Evolutionary conservation across 148 eudicot genomes (phyloP).

Genomic region (Rhododendron mucronatum): DNA sequence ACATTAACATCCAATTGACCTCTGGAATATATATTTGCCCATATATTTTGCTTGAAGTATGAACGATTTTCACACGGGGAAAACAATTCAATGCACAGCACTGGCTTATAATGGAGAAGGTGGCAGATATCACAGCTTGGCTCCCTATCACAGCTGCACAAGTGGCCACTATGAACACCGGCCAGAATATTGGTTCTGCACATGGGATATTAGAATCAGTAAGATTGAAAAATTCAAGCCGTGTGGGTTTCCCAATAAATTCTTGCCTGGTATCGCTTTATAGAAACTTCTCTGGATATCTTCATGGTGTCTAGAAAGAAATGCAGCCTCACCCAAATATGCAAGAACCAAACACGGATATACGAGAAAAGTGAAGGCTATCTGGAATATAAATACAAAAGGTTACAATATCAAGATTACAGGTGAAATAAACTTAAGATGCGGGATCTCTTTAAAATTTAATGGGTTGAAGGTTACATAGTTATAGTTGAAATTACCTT

Average conservation of each 20-base stretch:
- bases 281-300: conserved; percentile 62
- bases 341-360: conserved; percentile 56
- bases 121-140: conserved; percentile 64
- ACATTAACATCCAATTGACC: conserved; percentile 62
- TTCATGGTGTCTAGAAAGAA: conserved; percentile 51
- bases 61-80: conserved; percentile 59
- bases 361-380: conserved; percentile 55
- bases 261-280: conserved; percentile 57
- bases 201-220: neutral
- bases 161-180: conserved; percentile 57
- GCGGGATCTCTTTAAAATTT: neutral
- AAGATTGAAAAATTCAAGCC: neutral
- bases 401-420: neutral
- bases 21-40: conserved; percentile 74
- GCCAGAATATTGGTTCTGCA: conserved; percentile 63
- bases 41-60: conserved; percentile 57
- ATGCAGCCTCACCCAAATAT: conserved; percentile 74
- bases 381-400: conserved; percentile 20
- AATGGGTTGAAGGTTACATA: neutral
- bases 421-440: neutral
- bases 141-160: conserved; percentile 67
- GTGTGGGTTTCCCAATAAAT: neutral
- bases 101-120: conserved; percentile 69
- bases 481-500: conserved; percentile 28
- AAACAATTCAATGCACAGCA: conserved; percentile 57